Percentiles rank a stretch among this genome's conserved stretches.
phyloP scores from a whole-genome alignment of 1,284 basidiomycete species.

The Cutaneotrichosporon mucoides region DNA sequence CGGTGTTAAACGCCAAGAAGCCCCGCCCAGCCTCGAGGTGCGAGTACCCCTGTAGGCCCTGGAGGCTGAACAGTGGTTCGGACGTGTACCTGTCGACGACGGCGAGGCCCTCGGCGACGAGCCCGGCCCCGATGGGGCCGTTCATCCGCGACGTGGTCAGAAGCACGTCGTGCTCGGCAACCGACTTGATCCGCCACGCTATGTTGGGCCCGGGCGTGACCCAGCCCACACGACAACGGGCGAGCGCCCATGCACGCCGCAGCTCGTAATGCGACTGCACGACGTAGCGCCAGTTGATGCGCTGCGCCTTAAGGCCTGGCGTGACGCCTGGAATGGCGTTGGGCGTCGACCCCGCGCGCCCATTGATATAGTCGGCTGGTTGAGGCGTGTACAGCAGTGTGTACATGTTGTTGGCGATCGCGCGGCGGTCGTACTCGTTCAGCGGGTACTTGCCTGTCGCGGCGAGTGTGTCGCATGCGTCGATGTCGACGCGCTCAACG shows the following conservation, averaged over 20 bases:
- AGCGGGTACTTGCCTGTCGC: conserved; percentile 7
- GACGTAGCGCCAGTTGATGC: conserved; percentile 21
- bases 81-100: conserved; percentile 11
- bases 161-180: conserved; percentile 28
- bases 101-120: conserved; percentile 2
- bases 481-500: conserved; percentile 20
- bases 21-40: conserved; percentile 43
- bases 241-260: conserved; percentile 29
- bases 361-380: not conserved
- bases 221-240: conserved; percentile 27
- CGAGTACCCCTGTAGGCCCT: conserved; percentile 18
- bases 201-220: conserved; percentile 26
- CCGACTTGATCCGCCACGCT: conserved; percentile 41
- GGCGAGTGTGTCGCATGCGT: conserved; percentile 7
- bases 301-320: not conserved
- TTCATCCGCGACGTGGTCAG: conserved; percentile 25
- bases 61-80: conserved; percentile 28
- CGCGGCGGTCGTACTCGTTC: conserved; percentile 6
- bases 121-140: not conserved
- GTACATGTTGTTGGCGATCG: conserved; percentile 6
- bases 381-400: not conserved
- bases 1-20: conserved; percentile 28
- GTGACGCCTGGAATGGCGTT: not conserved
- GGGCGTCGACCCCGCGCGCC: not conserved
- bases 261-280: conserved; percentile 18